Base-by-base conservation (phyloP, 768 basidiomycete genomes). In the Baorangia bicolor region DNA sequence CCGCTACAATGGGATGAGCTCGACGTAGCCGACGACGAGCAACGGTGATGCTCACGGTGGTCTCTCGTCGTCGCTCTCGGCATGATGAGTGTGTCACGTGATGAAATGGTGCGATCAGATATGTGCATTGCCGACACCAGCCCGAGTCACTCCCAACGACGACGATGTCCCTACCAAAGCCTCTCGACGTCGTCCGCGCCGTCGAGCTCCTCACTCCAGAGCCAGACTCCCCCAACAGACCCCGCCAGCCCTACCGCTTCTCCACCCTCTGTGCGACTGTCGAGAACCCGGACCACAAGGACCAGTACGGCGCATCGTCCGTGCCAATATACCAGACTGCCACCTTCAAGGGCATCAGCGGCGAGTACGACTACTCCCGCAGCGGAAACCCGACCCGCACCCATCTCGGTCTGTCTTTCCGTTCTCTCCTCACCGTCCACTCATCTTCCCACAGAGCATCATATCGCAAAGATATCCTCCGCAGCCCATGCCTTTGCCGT, bases 321-420 rank as follows among this genome's bases (percentile, higher is more conserved):
- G 93, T 98, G 2, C 97, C 97, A 21, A 98, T 99, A 73, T 99
- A 98, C 74, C 97, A 98, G 75, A 90, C 94, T 1, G 85, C 97
- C 9, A 99, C 97, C 0, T 98, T 99, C 84, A 98, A 98, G 76
- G 97, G 96, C 43, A 76, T 96, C 40, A 81, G 79, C 18, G 91
- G 89, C 49, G 82, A 87, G 64, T 99, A 94, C 68, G 96, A 98
- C 74, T 99, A 98, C 74, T 81, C 90, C 13, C 81, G 97, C 57
- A 94, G 92, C 66, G 97, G 97, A 30, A 99, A 99, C 72, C 97
- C 97, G 3, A 99, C 97, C 9, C 80, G 97, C 69, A 94, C 86
- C 48, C 94, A 97, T 73, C 83, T 99, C 55, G 92, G 96, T 97
- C 60, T 56, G 82, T 71, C 39, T 37, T 33, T 20, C n/a, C 21